Conservation (phyloP, 495 filamentous ascomycete genomes). For the Oleoguttula mirabilis region DNA sequence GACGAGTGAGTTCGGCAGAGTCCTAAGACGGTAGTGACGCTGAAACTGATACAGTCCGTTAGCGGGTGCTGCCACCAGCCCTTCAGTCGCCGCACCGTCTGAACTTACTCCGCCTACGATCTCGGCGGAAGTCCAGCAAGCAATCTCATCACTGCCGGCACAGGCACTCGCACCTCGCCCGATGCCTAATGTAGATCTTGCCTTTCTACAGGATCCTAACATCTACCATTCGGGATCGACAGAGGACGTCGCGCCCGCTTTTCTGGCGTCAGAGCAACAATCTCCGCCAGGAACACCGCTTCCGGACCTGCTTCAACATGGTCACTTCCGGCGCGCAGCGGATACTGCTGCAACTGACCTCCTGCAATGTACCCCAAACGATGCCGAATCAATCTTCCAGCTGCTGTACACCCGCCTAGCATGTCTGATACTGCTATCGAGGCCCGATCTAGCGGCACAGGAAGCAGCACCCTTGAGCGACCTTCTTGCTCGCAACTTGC, state of each 20-base stretch:
- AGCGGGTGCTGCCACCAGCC: too few relatives aligned
- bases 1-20: slow-evolving; percentile 22
- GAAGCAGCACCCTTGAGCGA: slow-evolving; percentile 79
- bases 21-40: too few relatives aligned
- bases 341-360: slow-evolving; percentile 60
- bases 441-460: slow-evolving; percentile 61
- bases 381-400: slow-evolving; percentile 54
- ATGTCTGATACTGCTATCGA: slow-evolving; percentile 63
- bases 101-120: too few relatives aligned
- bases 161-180: background rate
- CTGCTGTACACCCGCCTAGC: slow-evolving; percentile 73
- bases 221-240: slow-evolving; percentile 70
- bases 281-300: slow-evolving; percentile 39
- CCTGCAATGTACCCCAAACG: slow-evolving; percentile 26
- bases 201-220: slow-evolving; percentile 62
- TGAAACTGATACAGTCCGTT: slow-evolving; percentile 14
- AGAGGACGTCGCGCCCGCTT: slow-evolving; percentile 48
- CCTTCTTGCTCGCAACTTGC: slow-evolving; percentile 42
- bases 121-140: too few relatives aligned
- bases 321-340: slow-evolving; percentile 62
- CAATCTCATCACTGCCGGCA: too few relatives aligned
- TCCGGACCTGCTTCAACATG: slow-evolving; percentile 40
- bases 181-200: slow-evolving; percentile 35
- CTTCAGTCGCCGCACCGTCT: too few relatives aligned
- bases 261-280: slow-evolving; percentile 34